Conservation (phyloP, 2,329 filamentous ascomycete species). For the Trichoderma afroharzianum region DNA sequence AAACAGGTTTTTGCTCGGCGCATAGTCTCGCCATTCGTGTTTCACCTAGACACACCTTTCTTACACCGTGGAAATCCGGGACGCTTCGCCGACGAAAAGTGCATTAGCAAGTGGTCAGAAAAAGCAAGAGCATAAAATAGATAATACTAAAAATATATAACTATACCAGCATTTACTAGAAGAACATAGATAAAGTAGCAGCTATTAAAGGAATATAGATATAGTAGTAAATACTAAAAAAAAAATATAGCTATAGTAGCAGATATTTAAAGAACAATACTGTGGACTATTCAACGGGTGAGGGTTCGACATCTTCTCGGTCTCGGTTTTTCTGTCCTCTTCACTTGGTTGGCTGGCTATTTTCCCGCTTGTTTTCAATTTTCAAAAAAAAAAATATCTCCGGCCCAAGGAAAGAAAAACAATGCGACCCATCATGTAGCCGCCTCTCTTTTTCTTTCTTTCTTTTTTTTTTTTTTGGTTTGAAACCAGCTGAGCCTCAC, state of each 20-base stretch:
- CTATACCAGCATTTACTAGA: no score
- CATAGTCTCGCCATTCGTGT: neutral
- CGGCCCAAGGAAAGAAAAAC: neutral
- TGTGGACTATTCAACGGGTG: no score
- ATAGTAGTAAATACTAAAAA: no score
- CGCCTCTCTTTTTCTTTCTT: neutral
- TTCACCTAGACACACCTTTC: neutral
- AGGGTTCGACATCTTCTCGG: no score
- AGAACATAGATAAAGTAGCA: no score
- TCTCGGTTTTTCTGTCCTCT: no score
- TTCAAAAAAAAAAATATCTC: neutral
- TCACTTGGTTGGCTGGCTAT: neutral
- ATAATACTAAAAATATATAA: no score
- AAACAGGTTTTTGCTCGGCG: neutral
- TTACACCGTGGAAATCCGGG: neutral
- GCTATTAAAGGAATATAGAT: no score
- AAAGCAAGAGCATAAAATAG: no score
- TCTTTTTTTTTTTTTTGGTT: no score
- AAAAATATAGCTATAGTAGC: no score
- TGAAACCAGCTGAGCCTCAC: slow-evolving; percentile 2
- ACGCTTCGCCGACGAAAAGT: neutral
- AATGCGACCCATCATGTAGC: slow-evolving; percentile 9
- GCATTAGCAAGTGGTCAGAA: neutral
- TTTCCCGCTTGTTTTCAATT: neutral
- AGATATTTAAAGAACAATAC: no score